phyloP scores from a whole-genome alignment of 2,329 filamentous ascomycete species.

The Fusarium buharicum region DNA sequence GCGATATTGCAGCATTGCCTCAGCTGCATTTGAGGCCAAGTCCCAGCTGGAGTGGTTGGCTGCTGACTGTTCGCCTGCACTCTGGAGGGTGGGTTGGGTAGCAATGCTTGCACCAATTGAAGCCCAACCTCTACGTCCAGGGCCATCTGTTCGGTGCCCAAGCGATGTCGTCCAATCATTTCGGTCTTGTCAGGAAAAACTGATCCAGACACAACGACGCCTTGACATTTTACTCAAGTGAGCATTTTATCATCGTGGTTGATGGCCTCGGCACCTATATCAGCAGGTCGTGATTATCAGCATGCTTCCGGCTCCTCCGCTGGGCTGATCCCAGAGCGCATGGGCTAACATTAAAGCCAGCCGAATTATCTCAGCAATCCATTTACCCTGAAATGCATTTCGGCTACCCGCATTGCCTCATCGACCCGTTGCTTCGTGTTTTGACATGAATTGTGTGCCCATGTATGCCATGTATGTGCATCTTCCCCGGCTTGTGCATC shows the following conservation, averaged over 20 bases:
- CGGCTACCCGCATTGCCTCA: constrained; percentile 34
- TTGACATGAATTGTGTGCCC: constrained; percentile 37
- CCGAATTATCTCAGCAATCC: constrained; percentile 1
- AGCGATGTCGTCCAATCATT: constrained; percentile 43
- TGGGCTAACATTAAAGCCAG: background rate
- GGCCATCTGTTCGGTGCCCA: constrained; percentile 45
- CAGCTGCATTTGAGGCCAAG: constrained; percentile 39
- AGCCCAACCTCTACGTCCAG: constrained; percentile 48
- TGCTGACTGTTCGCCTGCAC: constrained; percentile 19
- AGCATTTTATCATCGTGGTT: constrained; percentile 23
- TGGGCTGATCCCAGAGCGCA: constrained; percentile 4
- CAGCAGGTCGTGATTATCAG: constrained; percentile 15
- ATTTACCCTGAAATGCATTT: constrained; percentile 20
- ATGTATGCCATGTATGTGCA: too few species aligned
- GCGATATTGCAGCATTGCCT: constrained; percentile 35
- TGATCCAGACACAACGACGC: constrained; percentile 20
- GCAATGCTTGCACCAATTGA: constrained; percentile 53
- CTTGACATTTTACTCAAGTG: constrained; percentile 31
- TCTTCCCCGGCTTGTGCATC: constrained; percentile 31
- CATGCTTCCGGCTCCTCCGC: constrained; percentile 21
- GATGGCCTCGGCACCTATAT: constrained; percentile 24
- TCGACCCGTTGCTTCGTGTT: constrained; percentile 30
- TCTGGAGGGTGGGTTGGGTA: constrained; percentile 51
- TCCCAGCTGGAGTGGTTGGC: constrained; percentile 18
- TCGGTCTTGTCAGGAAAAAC: constrained; percentile 3